phyloP scores from a whole-genome alignment of 2,329 filamentous ascomycete genomes.

The Ascosphaera apis region DNA sequence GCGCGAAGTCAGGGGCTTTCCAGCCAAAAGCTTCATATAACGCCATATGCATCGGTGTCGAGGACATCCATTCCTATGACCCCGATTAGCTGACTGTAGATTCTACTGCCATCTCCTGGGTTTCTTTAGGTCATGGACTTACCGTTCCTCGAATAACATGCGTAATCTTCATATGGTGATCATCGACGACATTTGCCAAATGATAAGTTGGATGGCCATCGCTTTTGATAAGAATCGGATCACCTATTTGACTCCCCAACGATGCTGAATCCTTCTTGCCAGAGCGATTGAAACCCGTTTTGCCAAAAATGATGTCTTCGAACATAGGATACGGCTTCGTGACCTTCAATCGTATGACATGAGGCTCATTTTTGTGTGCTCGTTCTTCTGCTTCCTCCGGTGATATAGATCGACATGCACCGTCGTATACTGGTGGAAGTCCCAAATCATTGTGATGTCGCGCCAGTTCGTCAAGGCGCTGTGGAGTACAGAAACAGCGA shows the following conservation, averaged over 20 bases:
- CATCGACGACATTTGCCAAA: constrained; percentile 89
- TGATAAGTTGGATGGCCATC: constrained; percentile 93
- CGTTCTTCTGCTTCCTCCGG: constrained; percentile 45
- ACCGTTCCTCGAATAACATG: constrained; percentile 80
- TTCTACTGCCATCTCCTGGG: too few species aligned
- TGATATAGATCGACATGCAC: constrained; percentile 48
- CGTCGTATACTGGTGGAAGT: constrained; percentile 39
- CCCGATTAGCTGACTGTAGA: constrained; percentile 2
- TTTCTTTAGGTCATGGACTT: too few species aligned
- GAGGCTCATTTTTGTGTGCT: constrained; percentile 42
- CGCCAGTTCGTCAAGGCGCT: constrained; percentile 45
- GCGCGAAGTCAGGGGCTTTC: constrained; percentile 51
- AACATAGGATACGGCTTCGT: constrained; percentile 40
- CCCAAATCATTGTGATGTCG: constrained; percentile 36
- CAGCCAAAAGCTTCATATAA: constrained; percentile 61
- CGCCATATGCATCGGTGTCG: constrained; percentile 55
- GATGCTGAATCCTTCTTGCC: constrained; percentile 22
- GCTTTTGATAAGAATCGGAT: constrained; percentile 74
- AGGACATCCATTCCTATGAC: constrained; percentile 72
- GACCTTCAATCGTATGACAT: constrained; percentile 56
- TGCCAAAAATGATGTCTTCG: constrained; percentile 59
- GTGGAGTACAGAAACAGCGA: constrained; percentile 69
- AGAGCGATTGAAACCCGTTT: constrained; percentile 24
- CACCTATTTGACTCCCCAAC: constrained; percentile 34
- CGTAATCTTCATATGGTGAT: constrained; percentile 85